Evolutionary conservation across 495 filamentous ascomycete genomes (phyloP).

Genomic region (Aspergillus saccharolyticus): DNA sequence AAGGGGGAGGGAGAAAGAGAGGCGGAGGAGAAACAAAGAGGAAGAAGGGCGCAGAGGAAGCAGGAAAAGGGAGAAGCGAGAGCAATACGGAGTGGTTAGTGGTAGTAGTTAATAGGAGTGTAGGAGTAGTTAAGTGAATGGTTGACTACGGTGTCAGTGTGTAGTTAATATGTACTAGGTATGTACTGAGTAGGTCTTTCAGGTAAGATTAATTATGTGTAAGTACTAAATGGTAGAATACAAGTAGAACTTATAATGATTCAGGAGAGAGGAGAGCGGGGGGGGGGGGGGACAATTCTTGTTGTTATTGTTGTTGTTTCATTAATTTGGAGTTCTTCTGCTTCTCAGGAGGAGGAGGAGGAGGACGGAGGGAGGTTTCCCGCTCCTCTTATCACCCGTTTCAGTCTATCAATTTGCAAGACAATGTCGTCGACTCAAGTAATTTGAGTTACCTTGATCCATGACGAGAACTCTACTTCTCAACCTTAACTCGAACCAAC

Average conservation of each 20-base stretch:
- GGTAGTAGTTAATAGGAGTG: neutral
- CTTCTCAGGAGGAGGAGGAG: too few relatives aligned
- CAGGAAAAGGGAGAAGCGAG: neutral
- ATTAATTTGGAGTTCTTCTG: neutral
- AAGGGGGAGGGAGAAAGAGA: constrained; percentile 1
- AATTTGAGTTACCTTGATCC: neutral
- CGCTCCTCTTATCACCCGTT: neutral
- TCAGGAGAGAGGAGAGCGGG: too few relatives aligned
- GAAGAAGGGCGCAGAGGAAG: neutral
- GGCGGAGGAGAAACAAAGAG: neutral
- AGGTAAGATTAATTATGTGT: too few relatives aligned
- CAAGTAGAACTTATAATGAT: too few relatives aligned
- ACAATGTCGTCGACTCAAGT: neutral
- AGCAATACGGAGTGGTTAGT: constrained; percentile 10
- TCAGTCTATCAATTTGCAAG: neutral
- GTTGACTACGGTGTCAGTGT: too few relatives aligned
- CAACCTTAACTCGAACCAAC: neutral
- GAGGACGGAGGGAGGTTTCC: too few relatives aligned
- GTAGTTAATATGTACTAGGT: too few relatives aligned
- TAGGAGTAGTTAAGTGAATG: too few relatives aligned
- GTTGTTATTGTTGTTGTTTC: too few relatives aligned
- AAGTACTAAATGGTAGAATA: too few relatives aligned
- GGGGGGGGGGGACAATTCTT: too few relatives aligned
- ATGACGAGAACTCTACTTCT: constrained; percentile 3
- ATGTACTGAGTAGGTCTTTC: too few relatives aligned